These are phyloP conservation scores for Helichrysum umbraculigerum DNA, from an alignment of 129 eudicot genomes.

Conservation along the genomic window DNA sequence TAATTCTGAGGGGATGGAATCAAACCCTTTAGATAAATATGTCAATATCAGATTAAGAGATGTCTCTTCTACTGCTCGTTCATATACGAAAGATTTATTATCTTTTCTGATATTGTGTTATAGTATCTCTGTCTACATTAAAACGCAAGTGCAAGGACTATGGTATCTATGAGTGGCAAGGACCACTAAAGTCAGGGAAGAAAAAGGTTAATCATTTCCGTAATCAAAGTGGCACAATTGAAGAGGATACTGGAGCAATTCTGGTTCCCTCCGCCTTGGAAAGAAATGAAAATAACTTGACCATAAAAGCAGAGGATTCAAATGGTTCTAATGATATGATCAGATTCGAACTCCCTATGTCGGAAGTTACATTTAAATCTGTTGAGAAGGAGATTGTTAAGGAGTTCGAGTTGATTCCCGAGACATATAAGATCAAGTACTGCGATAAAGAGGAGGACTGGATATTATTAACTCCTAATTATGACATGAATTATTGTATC, in stretches of 20 bases:
- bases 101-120: not conserved
- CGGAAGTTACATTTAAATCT: constrained; percentile 16
- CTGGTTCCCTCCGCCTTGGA: not conserved
- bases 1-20: too few species aligned
- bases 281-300: not conserved
- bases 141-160: not conserved
- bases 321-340: constrained; percentile 23
- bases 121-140: not conserved
- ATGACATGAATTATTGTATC: constrained; percentile 26
- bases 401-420: constrained; percentile 17
- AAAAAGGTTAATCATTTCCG: not conserved
- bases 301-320: constrained; percentile 33
- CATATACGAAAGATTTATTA: too few species aligned
- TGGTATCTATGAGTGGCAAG: not conserved
- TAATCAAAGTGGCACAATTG: not conserved
- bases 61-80: too few species aligned
- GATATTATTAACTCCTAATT: constrained; percentile 32
- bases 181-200: not conserved
- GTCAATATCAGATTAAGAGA: too few species aligned
- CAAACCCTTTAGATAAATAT: not conserved
- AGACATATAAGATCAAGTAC: constrained; percentile 29
- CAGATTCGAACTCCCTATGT: constrained; percentile 26
- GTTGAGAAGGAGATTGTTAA: constrained; percentile 25
- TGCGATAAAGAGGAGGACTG: constrained; percentile 36
- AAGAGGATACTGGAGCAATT: constrained; percentile 32